phyloP scores from a whole-genome alignment of 1,139 yeast species.

The Wickerhamomyces sp. region DNA sequence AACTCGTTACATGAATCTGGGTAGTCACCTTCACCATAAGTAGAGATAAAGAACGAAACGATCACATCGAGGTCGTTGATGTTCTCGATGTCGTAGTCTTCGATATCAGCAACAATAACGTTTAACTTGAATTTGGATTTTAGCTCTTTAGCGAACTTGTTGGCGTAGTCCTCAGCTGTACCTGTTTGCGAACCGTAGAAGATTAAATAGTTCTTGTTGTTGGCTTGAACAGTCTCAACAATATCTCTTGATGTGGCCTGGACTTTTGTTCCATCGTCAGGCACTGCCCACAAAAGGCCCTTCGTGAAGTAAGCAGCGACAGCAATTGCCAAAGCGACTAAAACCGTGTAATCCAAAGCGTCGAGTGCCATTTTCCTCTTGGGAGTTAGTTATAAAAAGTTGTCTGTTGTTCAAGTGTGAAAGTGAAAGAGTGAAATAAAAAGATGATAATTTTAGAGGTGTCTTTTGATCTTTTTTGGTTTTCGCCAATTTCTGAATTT shows the following conservation, averaged over 20 bases:
- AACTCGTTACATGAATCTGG: slow-evolving; percentile 89
- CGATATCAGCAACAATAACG: slow-evolving; percentile 84
- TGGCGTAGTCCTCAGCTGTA: slow-evolving; percentile 97
- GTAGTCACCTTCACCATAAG: slow-evolving; percentile 98
- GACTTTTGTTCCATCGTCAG: slow-evolving; percentile 36
- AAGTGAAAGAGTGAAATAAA: too few species aligned
- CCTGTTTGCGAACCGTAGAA: slow-evolving; percentile 97
- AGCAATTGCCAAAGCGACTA: slow-evolving; percentile 61
- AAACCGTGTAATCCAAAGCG: slow-evolving; percentile 65
- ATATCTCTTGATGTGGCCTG: slow-evolving; percentile 50
- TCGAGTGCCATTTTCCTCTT: slow-evolving; percentile 43
- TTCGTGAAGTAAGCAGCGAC: slow-evolving; percentile 64
- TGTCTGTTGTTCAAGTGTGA: too few species aligned
- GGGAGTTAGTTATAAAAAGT: too few species aligned
- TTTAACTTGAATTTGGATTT: slow-evolving; percentile 76
- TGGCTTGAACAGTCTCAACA: slow-evolving; percentile 53
- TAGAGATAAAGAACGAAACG: slow-evolving; percentile 76
- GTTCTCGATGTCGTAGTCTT: slow-evolving; percentile 80
- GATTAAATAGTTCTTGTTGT: slow-evolving; percentile 73
- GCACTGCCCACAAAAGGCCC: slow-evolving; percentile 52
- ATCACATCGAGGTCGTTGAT: slow-evolving; percentile 57
- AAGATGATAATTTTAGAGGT: too few species aligned
- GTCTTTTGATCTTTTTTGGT: too few species aligned
- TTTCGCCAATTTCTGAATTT: too few species aligned
- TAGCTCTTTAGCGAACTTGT: slow-evolving; percentile 85